These are phyloP conservation scores for Acrodontium crateriforme DNA, from an alignment of 2,329 filamentous ascomycete species.

Conservation along the genomic window DNA sequence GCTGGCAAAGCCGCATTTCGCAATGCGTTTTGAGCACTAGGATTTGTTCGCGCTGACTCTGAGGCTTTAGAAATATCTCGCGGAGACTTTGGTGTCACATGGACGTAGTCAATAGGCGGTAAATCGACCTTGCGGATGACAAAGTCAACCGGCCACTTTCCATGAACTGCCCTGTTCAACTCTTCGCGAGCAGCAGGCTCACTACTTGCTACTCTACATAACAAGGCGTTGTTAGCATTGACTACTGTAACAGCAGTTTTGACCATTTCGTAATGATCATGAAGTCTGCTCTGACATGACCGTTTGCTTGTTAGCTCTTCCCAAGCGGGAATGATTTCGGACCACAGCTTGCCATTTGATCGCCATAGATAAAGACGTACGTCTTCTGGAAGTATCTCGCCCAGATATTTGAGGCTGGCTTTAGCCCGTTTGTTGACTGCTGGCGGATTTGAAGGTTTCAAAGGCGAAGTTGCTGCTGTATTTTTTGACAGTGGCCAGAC, in stretches of 20 bases:
- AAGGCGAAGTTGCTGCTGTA: too few species aligned
- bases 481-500: too few species aligned
- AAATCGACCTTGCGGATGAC: not conserved
- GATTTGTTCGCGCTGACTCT: not conserved
- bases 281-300: not conserved
- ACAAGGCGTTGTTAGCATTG: not conserved
- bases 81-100: constrained; percentile 2
- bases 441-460: not conserved
- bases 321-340: not conserved
- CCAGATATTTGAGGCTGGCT: not conserved
- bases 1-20: not conserved
- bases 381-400: not conserved
- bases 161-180: not conserved
- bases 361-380: not conserved
- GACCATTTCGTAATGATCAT: not conserved
- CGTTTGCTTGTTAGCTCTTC: not conserved
- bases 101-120: not conserved
- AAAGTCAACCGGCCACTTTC: not conserved
- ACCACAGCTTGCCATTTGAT: not conserved
- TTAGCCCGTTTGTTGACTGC: not conserved
- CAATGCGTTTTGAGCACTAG: not conserved
- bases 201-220: too few species aligned
- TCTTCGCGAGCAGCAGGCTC: too few species aligned
- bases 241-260: not conserved
- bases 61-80: not conserved